These are phyloP conservation scores for Stephania cephalantha DNA, from an alignment of 164 flowering plant species.

Conservation along the genomic window DNA sequence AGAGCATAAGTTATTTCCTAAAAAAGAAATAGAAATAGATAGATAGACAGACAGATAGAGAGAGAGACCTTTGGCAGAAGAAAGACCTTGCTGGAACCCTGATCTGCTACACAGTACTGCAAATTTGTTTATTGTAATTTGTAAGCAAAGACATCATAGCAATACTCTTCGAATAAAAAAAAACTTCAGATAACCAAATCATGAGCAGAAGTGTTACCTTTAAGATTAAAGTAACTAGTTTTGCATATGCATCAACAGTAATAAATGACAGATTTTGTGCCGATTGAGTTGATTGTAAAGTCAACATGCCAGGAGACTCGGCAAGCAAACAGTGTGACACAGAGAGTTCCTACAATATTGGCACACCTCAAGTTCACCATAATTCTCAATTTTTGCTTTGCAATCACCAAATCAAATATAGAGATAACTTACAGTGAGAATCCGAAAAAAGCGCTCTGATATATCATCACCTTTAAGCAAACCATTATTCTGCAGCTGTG, in stretches of 20 bases:
- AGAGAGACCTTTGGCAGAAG: slow-evolving; percentile 65
- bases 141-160: not conserved
- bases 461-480: slow-evolving; percentile 81
- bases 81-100: slow-evolving; percentile 49
- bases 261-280: slow-evolving; percentile 54
- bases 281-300: slow-evolving; percentile 53
- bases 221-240: slow-evolving; percentile 59
- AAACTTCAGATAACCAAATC: not conserved
- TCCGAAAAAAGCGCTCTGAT: slow-evolving; percentile 76
- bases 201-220: slow-evolving; percentile 41
- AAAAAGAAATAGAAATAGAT: not conserved
- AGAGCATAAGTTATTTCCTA: not conserved
- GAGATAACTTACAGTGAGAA: slow-evolving; percentile 42
- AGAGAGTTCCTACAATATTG: slow-evolving; percentile 52
- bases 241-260: slow-evolving; percentile 82
- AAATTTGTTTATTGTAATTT: slow-evolving; percentile 11
- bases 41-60: not conserved
- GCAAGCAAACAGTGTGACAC: slow-evolving; percentile 69
- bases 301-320: slow-evolving; percentile 38
- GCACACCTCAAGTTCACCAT: not conserved
- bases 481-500: slow-evolving; percentile 72
- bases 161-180: not conserved
- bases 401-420: not conserved
- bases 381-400: not conserved
- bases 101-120: slow-evolving; percentile 53